Evolutionary conservation across 2,329 filamentous ascomycete species (phyloP), one percentile per base, ranked within the genome.

Genomic region (Claviceps maximensis): DNA sequence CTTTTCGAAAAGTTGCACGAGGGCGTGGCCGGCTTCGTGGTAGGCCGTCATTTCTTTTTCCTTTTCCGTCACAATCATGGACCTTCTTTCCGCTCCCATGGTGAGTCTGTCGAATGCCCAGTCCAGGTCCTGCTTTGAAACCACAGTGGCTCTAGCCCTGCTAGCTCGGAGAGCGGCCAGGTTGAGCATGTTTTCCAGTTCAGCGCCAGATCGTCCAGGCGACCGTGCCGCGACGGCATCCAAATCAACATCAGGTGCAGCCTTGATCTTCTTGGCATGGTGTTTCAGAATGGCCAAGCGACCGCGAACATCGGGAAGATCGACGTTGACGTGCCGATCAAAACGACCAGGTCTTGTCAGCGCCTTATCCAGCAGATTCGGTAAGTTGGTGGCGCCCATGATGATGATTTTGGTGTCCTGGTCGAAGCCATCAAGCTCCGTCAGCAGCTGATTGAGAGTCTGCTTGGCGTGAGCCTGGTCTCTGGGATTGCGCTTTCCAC

Each of bases 21-120:
- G 79, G 9, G 93, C 89, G 68, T 98, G 93, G 2, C 93, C 93
- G 53, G 91, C 94, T 71, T 98, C 93, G 64, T 95, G 89, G 63
- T 95, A 95, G 1, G 89, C 89, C n/a, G 90, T 95, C 76, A 89
- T 84, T 61, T 93, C 80, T 73, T 94, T 97, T 71, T 98, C 93
- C 71, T 95, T 89, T 58, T 91, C 82, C 45, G 86, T 87, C 53
- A 98, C 91, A 53, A 96, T 80, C 71, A 91, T 89, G 60, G 85
- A 95, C 67, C 84, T 87, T 65, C 85, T 83, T 72, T 98, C 93
- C 2, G 91, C 87, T 40, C 93, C 93, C 89, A 98, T 95, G 67
- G 95, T 85, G 52, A 98, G 87, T 71, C 93, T 93, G 73, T 98
- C 93, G 71, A 95, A 97, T 54, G 93, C 93, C 90, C 91, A 98